A percentile compares a stretch with the other conserved stretches of the same genome.
These are phyloP conservation scores for Pichia membranifaciens DNA, from an alignment of 805 yeast genomes.

Conservation along the genomic window DNA sequence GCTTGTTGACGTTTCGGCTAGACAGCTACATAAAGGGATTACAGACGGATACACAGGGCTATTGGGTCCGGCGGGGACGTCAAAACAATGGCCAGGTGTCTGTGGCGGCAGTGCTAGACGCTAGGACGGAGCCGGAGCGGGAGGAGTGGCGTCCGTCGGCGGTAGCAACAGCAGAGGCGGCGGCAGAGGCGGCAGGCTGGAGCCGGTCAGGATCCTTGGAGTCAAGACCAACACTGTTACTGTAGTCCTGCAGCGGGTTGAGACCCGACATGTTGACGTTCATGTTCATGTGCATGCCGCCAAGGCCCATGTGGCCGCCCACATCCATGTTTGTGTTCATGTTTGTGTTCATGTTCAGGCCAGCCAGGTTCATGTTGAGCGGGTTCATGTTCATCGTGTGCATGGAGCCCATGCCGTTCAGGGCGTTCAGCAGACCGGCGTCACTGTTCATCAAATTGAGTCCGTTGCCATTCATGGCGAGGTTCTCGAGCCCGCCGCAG, in stretches of 20 bases:
- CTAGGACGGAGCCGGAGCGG: no score
- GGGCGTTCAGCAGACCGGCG: background rate
- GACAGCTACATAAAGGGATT: no score
- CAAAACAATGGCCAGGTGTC: no score
- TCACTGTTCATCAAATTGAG: background rate
- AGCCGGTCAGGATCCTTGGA: no score
- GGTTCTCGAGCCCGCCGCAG: background rate
- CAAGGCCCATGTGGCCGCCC: background rate
- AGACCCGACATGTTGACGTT: background rate
- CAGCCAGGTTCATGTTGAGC: background rate
- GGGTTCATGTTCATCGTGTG: background rate
- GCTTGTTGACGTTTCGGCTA: background rate
- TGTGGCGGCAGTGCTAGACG: no score
- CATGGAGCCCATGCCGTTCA: conserved; percentile 1
- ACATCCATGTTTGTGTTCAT: background rate
- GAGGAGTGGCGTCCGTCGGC: no score
- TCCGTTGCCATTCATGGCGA: background rate
- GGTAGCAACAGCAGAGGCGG: no score
- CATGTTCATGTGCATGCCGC: background rate
- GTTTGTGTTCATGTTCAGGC: background rate
- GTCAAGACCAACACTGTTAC: no score
- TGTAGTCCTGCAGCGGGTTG: no score
- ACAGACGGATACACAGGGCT: no score
- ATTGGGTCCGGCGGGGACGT: no score
- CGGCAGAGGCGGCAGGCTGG: no score